Percentiles rank a stretch among this genome's conserved stretches.
phyloP scores from a whole-genome alignment of 495 filamentous ascomycete genomes.

The Pyronema domesticum region DNA sequence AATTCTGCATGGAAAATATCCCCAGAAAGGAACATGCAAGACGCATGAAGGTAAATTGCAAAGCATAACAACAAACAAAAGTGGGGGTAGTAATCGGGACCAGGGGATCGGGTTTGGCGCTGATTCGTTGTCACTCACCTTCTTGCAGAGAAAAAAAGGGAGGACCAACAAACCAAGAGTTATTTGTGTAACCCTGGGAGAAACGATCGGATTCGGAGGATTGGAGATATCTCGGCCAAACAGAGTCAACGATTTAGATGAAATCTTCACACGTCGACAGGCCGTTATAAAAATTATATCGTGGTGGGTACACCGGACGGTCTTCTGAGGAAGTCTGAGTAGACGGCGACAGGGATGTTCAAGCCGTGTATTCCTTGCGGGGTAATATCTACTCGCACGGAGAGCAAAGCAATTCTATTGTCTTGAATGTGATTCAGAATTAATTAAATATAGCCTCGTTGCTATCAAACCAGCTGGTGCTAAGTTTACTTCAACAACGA shows the following conservation, averaged over 20 bases:
- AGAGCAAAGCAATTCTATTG: too few species aligned
- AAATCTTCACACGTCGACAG: not conserved
- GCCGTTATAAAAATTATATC: not conserved
- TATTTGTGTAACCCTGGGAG: not conserved
- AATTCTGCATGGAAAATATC: constrained; percentile 2
- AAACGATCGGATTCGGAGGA: not conserved
- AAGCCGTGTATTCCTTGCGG: too few species aligned
- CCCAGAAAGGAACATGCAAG: not conserved
- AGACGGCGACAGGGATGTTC: too few species aligned
- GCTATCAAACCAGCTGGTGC: too few species aligned
- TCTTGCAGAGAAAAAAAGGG: constrained; percentile 7
- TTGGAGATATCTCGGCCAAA: not conserved
- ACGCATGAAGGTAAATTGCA: constrained; percentile 2
- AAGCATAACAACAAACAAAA: constrained; percentile 13
- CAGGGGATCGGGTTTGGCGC: constrained; percentile 14
- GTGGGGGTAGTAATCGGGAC: constrained; percentile 18
- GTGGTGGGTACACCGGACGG: not conserved
- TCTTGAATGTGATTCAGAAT: too few species aligned
- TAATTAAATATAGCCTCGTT: too few species aligned
- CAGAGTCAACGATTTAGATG: too few species aligned
- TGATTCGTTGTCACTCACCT: constrained; percentile 25
- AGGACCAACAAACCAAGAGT: constrained; percentile 7
- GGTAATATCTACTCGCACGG: too few species aligned
- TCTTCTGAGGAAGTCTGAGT: too few species aligned
- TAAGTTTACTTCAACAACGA: too few species aligned